Base-by-base conservation (phyloP, 2,329 filamentous ascomycete genomes). In the Albophoma yamanashiensis region DNA sequence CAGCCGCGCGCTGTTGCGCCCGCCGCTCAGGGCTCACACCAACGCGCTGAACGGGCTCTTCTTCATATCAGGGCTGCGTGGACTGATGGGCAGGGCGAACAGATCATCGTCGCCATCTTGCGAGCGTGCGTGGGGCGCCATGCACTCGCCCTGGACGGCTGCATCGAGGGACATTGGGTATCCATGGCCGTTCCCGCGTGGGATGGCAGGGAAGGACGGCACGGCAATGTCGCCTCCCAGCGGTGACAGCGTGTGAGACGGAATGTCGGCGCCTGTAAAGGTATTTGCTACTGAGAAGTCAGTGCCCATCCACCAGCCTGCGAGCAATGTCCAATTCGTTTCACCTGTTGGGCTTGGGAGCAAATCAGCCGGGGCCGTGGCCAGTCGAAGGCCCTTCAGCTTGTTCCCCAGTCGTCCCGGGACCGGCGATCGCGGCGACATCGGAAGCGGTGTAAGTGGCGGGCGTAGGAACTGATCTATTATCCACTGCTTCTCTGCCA, bases 21-120 rank as follows among this genome's bases (percentile, higher is more conserved):
- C 9, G 31, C 50, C 2, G 50, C 50, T 20, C 17, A 52, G 15
- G 31, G 9, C 12, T 53, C 31, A 53, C 31, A 22, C 50, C 31
- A 53, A 53, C 17, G 83, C 74, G 66, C 82, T 85, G 69, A 96
- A 97, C 0, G 91, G 92, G 69, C 89, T 92, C 66, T 86, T 89
- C 58, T 86, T 85, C 79, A 94, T 91, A 66, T 95, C 91, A 0
- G 92, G 92, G 67, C 89, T 92, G 57, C 92, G 81, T 1, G 92
- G 92, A 68, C 89, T 93, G 75, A 96, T 85, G 1, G 91, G 91
- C 58, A 96, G 81, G 0, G 91, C 92, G 69, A 97, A 97, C 2
- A 96, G 79, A 47, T 89, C 92, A 61, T 96, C 91, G 65, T 91
- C 88, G 0, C 64, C 67, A 36, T 72, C 70, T 40, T 67, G 65